Evolutionary conservation across 2,329 filamentous ascomycete genomes (phyloP).

Genomic region (Epichloe bromicola): DNA sequence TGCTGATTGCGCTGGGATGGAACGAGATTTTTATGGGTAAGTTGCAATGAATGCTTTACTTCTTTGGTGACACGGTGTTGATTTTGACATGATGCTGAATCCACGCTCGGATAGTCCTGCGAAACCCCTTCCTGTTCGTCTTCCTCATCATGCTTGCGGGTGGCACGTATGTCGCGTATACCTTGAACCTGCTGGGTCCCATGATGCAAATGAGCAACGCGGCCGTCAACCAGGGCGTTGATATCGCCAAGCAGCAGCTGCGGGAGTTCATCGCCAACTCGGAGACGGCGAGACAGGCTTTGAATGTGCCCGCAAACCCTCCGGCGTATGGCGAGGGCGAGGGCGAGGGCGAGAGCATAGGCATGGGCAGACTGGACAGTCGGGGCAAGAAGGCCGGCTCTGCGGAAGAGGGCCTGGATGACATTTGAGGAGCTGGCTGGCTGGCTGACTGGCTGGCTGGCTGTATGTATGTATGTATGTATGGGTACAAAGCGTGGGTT

Average conservation of each 20-base stretch:
- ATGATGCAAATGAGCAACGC: constrained; percentile 94
- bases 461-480: background rate
- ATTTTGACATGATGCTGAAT: background rate
- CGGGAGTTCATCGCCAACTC: constrained; percentile 80
- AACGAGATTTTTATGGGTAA: constrained; percentile 92
- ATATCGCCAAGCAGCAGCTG: constrained; percentile 83
- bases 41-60: constrained; percentile 16
- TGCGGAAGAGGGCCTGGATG: constrained; percentile 44
- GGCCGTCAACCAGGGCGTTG: constrained; percentile 70
- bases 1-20: constrained; percentile 89
- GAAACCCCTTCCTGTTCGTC: constrained; percentile 87
- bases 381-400: constrained; percentile 36
- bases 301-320: constrained; percentile 51
- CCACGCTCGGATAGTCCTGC: constrained; percentile 50
- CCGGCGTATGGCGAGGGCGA: constrained; percentile 22
- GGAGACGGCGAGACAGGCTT: constrained; percentile 72
- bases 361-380: constrained; percentile 48
- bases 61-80: too few relatives aligned
- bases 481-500: background rate
- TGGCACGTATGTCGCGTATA: constrained; percentile 81
- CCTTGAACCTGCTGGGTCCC: constrained; percentile 86
- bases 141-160: constrained; percentile 65
- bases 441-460: background rate
- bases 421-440: constrained; percentile 28
- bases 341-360: constrained; percentile 29